Evolutionary conservation across 306 rosid genomes (phyloP).

Genomic region (Cicer cuneatum): DNA sequence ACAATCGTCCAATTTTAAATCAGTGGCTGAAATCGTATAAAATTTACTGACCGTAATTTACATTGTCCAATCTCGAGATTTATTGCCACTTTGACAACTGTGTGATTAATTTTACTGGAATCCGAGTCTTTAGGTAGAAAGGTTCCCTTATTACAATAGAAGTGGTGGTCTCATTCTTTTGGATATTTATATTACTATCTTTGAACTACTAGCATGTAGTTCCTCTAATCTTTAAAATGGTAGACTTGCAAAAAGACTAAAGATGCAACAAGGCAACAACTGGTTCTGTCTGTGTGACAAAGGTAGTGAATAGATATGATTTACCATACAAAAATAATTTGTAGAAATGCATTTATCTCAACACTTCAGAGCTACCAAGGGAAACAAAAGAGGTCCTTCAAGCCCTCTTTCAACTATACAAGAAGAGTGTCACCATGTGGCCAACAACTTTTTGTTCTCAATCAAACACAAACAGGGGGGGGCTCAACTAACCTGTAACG

Average conservation of each 20-base stretch:
- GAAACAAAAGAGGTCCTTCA: conserved; percentile 21
- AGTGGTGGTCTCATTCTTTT: background rate
- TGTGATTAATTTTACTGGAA: too few species aligned
- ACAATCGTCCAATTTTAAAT: too few species aligned
- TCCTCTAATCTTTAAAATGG: background rate
- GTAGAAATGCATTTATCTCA: conserved; percentile 1
- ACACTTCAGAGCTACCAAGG: background rate
- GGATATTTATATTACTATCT: background rate
- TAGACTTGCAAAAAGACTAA: background rate
- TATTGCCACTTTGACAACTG: too few species aligned
- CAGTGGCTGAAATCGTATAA: too few species aligned
- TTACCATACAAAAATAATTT: background rate
- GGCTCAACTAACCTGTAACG: conserved; percentile 4
- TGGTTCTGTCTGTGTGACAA: background rate
- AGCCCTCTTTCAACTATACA: conserved; percentile 8
- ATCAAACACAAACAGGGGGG: conserved; percentile 25
- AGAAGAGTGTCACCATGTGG: background rate
- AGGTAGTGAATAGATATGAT: conserved; percentile 10
- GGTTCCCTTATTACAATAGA: background rate
- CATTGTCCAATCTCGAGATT: too few species aligned
- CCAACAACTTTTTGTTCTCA: background rate
- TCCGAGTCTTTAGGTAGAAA: background rate
- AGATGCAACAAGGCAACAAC: background rate
- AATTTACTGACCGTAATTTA: too few species aligned
- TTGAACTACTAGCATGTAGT: background rate